These are phyloP conservation scores for Hymenoscyphus scutula DNA, from an alignment of 2,329 filamentous ascomycete genomes.

Conservation along the genomic window DNA sequence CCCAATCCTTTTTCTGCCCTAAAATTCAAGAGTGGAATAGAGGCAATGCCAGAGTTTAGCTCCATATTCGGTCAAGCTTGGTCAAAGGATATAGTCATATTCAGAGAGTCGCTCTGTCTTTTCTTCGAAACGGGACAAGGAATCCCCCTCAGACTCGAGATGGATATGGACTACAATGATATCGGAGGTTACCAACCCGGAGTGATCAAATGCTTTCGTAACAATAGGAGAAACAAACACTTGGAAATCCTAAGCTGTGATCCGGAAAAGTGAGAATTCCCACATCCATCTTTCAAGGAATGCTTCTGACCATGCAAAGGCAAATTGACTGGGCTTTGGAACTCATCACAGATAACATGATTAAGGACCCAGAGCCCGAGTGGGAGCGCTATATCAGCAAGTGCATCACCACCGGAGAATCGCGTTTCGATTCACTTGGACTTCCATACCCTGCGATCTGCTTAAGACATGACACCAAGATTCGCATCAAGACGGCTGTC, in stretches of 20 bases:
- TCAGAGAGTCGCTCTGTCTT: conserved; percentile 29
- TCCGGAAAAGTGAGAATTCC: conserved; percentile 26
- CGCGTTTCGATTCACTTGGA: conserved; percentile 26
- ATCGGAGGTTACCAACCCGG: conserved; percentile 28
- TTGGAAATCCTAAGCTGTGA: conserved; percentile 32
- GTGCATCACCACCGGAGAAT: conserved; percentile 22
- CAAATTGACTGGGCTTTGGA: conserved; percentile 34
- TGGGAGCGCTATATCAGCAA: conserved; percentile 23
- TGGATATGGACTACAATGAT: conserved; percentile 28
- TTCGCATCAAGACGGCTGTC: conserved; percentile 23
- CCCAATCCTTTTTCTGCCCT: conserved; percentile 18
- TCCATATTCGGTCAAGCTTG: conserved; percentile 16
- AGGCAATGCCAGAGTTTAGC: conserved; percentile 19
- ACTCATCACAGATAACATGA: conserved; percentile 31
- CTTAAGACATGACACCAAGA: conserved; percentile 13
- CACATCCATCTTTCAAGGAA: conserved; percentile 4
- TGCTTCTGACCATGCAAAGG: conserved; percentile 18
- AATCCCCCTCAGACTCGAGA: conserved; percentile 29
- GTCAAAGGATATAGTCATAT: conserved; percentile 19
- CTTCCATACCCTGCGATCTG: conserved; percentile 28
- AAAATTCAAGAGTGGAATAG: conserved; percentile 22
- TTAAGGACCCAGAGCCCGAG: conserved; percentile 19
- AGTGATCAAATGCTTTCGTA: conserved; percentile 22
- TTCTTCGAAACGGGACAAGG: conserved; percentile 23
- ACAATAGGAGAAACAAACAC: conserved; percentile 28